Conservation (phyloP, 495 filamentous ascomycete genomes). For the Aspergillus asperescens region DNA sequence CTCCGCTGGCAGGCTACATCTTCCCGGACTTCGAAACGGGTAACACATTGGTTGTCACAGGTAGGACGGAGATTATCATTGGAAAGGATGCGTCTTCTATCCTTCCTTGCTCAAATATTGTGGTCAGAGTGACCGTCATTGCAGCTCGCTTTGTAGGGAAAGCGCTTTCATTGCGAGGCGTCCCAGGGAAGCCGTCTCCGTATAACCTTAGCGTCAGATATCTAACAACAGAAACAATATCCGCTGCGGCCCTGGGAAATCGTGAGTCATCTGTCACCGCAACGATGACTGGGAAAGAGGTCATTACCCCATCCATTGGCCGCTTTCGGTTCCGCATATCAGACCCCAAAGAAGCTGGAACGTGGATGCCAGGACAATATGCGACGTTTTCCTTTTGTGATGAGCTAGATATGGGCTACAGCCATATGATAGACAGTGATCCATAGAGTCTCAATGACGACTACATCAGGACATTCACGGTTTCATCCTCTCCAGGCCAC, state of each 20-base stretch:
- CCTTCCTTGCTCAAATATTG: conserved; percentile 66
- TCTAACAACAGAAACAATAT: conserved; percentile 43
- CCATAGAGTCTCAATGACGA: conserved; percentile 76
- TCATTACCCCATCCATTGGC: conserved; percentile 58
- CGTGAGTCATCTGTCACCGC: conserved; percentile 35
- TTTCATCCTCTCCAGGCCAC: conserved; percentile 52
- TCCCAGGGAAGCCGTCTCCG: conserved; percentile 52
- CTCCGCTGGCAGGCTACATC: conserved; percentile 58
- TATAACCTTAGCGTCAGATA: conserved; percentile 65
- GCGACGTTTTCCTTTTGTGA: conserved; percentile 63
- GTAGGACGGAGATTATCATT: conserved; percentile 56
- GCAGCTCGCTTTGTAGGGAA: conserved; percentile 57
- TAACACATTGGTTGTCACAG: conserved; percentile 66
- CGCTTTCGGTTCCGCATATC: conserved; percentile 58
- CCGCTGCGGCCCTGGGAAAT: conserved; percentile 16
- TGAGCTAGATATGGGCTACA: conserved; percentile 65
- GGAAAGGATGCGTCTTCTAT: conserved; percentile 53
- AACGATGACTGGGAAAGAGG: conserved; percentile 47
- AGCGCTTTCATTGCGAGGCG: conserved; percentile 63
- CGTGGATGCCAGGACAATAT: conserved; percentile 67
- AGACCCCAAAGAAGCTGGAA: conserved; percentile 32
- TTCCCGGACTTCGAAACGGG: conserved; percentile 68
- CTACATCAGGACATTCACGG: conserved; percentile 74
- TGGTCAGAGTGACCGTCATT: conserved; percentile 57
- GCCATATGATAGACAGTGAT: conserved; percentile 76